A percentile compares a stretch with the other conserved stretches of the same genome.
These are phyloP conservation scores for Fusarium siculi DNA, from an alignment of 2,329 filamentous ascomycete genomes.

Conservation along the genomic window DNA sequence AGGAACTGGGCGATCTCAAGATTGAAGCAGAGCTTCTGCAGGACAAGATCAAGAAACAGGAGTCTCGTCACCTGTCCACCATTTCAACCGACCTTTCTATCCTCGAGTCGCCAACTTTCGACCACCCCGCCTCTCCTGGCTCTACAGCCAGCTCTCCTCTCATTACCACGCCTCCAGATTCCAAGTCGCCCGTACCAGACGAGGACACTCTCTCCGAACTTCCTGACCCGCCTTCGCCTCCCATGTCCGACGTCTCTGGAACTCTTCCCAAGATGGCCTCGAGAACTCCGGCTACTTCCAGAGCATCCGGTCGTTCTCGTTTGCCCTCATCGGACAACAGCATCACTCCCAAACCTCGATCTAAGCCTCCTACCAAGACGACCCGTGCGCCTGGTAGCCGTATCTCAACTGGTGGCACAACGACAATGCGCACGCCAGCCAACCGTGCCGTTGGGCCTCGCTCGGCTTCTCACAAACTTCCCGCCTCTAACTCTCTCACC, in stretches of 20 bases:
- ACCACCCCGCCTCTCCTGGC: conserved; percentile 76
- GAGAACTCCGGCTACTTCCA: conserved; percentile 46
- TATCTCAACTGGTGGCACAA: conserved; percentile 58
- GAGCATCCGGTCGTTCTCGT: conserved; percentile 53
- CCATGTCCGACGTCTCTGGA: conserved; percentile 86
- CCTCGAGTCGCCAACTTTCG: conserved; percentile 77
- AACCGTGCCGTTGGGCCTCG: conserved; percentile 66
- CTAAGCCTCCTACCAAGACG: conserved; percentile 54
- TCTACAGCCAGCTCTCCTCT: conserved; percentile 94
- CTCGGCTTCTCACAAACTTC: conserved; percentile 60
- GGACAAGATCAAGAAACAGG: conserved; percentile 86
- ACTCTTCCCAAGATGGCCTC: conserved; percentile 63
- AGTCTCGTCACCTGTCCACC: conserved; percentile 66
- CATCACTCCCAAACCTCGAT: conserved; percentile 67
- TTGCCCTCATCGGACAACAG: conserved; percentile 66
- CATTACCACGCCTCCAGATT: conserved; percentile 82
- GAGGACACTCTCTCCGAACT: conserved; percentile 69
- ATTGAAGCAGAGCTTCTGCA: conserved; percentile 95
- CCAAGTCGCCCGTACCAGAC: conserved; percentile 68
- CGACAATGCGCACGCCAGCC: conserved; percentile 59
- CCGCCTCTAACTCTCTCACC: conserved; percentile 77
- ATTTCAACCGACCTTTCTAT: conserved; percentile 72
- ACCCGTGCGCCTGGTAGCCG: conserved; percentile 53
- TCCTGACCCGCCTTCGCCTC: conserved; percentile 90
- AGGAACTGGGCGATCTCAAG: conserved; percentile 92